phyloP scores from a whole-genome alignment of 306 rosid species.

The Dryas octopetala region DNA sequence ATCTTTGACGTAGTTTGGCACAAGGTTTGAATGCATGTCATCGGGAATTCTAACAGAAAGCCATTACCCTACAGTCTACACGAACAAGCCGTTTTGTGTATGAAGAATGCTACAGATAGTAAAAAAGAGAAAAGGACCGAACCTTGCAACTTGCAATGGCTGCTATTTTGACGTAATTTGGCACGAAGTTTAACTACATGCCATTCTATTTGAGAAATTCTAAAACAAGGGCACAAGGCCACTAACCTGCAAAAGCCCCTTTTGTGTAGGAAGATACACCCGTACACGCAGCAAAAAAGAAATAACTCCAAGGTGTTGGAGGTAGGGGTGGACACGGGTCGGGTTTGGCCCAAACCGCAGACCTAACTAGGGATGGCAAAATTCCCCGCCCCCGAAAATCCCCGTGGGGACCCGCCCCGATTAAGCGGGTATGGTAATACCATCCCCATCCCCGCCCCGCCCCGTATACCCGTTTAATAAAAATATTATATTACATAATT shows the following conservation, averaged over 20 bases:
- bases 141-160: constrained; percentile 20
- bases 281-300: no score
- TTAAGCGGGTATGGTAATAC: no score
- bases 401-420: no score
- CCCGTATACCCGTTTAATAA: no score
- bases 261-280: no score
- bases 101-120: neutral
- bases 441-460: no score
- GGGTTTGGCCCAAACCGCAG: no score
- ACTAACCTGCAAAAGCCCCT: neutral
- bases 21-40: constrained; percentile 46
- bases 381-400: no score
- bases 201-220: constrained; percentile 16
- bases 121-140: constrained; percentile 24
- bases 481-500: no score
- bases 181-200: constrained; percentile 45
- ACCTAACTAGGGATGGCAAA: no score
- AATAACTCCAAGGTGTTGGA: no score
- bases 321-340: no score
- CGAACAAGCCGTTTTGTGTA: neutral
- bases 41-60: constrained; percentile 1
- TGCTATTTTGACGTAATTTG: constrained; percentile 50
- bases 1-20: constrained; percentile 56
- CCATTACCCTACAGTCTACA: neutral
- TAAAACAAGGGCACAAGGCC: neutral